A percentile compares a stretch with the other conserved stretches of the same genome.
These are phyloP conservation scores for Parachaetomium inaequale DNA, from an alignment of 495 filamentous ascomycete species.

Conservation along the genomic window DNA sequence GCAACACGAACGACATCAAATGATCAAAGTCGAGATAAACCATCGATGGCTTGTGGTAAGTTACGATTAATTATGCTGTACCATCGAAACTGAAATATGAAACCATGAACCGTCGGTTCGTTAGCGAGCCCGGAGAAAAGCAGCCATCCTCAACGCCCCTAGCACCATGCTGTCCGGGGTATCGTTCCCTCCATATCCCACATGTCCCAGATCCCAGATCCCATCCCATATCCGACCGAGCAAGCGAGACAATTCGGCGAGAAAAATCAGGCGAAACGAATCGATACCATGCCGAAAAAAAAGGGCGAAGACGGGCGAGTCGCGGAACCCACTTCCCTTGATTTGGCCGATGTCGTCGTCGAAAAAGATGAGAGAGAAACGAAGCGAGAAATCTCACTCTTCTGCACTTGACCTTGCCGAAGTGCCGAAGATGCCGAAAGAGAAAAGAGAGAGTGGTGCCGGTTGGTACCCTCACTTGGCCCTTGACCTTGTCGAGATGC, in stretches of 20 bases:
- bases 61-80: neutral
- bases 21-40: neutral
- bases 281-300: neutral
- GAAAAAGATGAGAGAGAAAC: neutral
- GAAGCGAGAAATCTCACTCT: neutral
- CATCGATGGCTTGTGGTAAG: neutral
- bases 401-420: neutral
- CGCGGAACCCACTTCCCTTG: neutral
- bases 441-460: neutral
- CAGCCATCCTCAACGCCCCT: neutral
- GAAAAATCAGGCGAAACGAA: neutral
- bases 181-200: neutral
- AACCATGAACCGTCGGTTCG: neutral
- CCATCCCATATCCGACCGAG: neutral
- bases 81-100: neutral
- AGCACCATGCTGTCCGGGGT: neutral
- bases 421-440: neutral
- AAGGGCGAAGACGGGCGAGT: neutral
- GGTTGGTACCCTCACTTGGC: too few species aligned
- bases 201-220: too few species aligned
- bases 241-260: neutral
- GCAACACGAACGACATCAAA: conserved; percentile 3
- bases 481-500: too few species aligned
- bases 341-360: neutral
- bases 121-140: neutral